These are phyloP conservation scores for Schizochytrium sp. DNA, from an alignment of 108 stramenopile genomes.

Conservation along the genomic window DNA sequence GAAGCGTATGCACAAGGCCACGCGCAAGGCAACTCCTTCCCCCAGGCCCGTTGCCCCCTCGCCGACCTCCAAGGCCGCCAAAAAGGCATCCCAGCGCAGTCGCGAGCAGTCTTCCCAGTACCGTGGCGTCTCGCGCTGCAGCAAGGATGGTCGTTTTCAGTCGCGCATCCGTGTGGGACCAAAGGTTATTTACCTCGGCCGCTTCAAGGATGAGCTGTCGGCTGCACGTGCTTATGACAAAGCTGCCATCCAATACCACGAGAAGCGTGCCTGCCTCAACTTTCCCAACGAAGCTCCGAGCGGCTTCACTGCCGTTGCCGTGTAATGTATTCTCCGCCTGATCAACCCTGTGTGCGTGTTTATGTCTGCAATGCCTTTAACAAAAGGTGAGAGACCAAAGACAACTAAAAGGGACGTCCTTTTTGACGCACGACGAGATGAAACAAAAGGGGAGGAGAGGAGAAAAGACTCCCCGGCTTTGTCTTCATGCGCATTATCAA, in stretches of 20 bases:
- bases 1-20: not conserved
- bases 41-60: not conserved
- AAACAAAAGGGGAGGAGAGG: no score
- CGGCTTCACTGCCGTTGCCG: not conserved
- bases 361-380: no score
- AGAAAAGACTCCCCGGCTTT: no score
- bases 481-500: no score
- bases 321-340: not conserved
- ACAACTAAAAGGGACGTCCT: no score
- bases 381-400: no score
- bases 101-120: not conserved
- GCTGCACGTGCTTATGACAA: not conserved
- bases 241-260: not conserved
- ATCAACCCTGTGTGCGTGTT: no score
- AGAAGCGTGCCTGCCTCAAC: not conserved
- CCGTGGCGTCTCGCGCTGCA: not conserved
- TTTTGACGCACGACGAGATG: no score
- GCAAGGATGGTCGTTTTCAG: not conserved
- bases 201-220: not conserved
- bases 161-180: constrained; percentile 2
- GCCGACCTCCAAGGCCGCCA: not conserved
- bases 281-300: not conserved
- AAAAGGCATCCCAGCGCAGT: not conserved
- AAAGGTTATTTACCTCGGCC: constrained; percentile 3
- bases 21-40: not conserved